Base-by-base conservation (phyloP, 2,329 filamentous ascomycete species). In the Colletotrichum gloeosporioides region DNA sequence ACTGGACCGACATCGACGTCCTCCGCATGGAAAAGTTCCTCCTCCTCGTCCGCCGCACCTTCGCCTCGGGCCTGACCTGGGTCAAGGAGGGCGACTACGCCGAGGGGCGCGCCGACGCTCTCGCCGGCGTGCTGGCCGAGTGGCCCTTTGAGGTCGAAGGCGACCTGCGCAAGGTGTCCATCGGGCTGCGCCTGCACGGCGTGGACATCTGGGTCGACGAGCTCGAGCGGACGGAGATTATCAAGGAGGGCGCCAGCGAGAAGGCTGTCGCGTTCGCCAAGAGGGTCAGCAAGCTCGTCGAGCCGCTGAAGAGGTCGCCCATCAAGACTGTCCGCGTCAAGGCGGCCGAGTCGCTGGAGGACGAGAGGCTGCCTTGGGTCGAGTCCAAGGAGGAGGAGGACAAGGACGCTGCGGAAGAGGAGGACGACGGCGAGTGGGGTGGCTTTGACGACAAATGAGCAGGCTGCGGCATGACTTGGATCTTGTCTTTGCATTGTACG, bases 181-280 rank as follows among this genome's bases (percentile, higher is more conserved):
- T 97, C 80, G 97, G 97, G 0, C 83, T 99, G 83, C 88, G 95
- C 78, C 93, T 98, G 84, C 97, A 99, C 85, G 91, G 96, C 16
- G 85, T 98, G 78, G 97, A 99, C 86, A 90, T 99, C 70, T 99
- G 95, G 92, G 90, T 98, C 10, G 97, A 99, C 84, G 96, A 98
- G 89, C 85, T 96, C 80, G 94, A 96, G 84, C 93, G 93, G 82
- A 91, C 92, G 39, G 91, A 92, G 69, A 88, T 90, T 44, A 79
- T 92, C 27, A 79, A 71, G 15, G 85, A 86, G 44, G 86, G 85
- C 12, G 85, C 82, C 15, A 81, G 81, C 6, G 80, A 81, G 8
- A 81, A 80, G 34, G 86, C 84, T 25, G 84, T 83, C 63, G 85
- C 86, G 55, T 91, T 94, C 53, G 80, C 93, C 29, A 86, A 89